Evolutionary conservation across 2,329 filamentous ascomycete genomes (phyloP).

Genomic region (Exophiala lecanii-corni): DNA sequence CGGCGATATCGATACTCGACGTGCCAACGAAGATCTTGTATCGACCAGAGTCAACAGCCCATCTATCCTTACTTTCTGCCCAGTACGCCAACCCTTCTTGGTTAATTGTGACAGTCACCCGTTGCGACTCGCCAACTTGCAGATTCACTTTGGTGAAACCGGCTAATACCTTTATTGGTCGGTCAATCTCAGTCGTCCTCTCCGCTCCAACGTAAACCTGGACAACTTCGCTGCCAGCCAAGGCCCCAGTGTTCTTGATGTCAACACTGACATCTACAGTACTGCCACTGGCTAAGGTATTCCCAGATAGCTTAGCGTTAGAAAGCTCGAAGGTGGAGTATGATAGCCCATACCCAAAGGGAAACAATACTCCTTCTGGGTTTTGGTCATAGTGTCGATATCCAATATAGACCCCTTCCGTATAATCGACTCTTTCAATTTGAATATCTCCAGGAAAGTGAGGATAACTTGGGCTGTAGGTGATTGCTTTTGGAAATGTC

Average conservation of each 20-base stretch:
- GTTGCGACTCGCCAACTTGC: conserved; percentile 34
- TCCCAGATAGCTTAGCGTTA: neutral
- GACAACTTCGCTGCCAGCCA: conserved; percentile 2
- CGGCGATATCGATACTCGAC: conserved; percentile 23
- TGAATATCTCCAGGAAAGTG: neutral
- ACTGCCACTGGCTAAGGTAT: neutral
- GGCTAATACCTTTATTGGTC: conserved; percentile 42
- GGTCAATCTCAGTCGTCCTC: conserved; percentile 7
- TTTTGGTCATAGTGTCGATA: neutral
- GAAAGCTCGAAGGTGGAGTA: neutral
- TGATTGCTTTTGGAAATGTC: too few species aligned
- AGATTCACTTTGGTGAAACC: conserved; percentile 41
- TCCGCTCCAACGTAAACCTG: conserved; percentile 3
- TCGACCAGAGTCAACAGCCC: conserved; percentile 36
- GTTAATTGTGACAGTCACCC: conserved; percentile 32
- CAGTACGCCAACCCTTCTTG: conserved; percentile 39
- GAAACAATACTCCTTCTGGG: neutral
- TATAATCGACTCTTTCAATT: neutral
- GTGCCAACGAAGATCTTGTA: conserved; percentile 38
- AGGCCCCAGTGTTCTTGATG: conserved; percentile 3
- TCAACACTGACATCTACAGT: neutral
- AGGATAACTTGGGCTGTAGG: too few species aligned
- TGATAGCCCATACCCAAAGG: neutral
- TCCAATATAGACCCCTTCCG: neutral
- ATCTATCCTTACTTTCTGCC: conserved; percentile 38